Percentiles rank a stretch among this genome's conserved stretches.
Evolutionary conservation across 352 stramenopile species (phyloP).

Genomic region (Globisporangium yorkense): DNA sequence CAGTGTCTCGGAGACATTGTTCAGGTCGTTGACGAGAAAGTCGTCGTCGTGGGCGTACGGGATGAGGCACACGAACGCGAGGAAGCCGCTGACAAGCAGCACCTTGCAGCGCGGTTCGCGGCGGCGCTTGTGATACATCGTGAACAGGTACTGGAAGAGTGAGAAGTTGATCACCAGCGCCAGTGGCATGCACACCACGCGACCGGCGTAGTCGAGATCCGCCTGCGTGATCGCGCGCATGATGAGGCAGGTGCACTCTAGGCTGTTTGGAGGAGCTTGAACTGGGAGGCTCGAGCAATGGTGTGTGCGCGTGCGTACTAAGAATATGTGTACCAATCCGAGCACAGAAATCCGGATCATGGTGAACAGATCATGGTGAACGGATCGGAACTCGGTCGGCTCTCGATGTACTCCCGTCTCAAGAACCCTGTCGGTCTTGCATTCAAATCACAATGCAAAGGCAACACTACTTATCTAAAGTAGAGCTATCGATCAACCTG

Average conservation of each 20-base stretch:
- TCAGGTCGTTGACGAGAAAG: constrained; percentile 15
- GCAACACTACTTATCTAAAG: no score
- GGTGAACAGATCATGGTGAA: no score
- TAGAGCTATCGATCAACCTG: no score
- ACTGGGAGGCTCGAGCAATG: no score
- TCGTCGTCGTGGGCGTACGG: constrained; percentile 16
- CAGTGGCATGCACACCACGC: background rate
- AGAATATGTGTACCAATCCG: constrained; percentile 2
- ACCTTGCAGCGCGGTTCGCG: background rate
- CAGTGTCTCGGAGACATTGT: constrained; percentile 31
- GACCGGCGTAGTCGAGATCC: background rate
- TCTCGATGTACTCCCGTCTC: no score
- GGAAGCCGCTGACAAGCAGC: constrained; percentile 11
- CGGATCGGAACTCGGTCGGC: no score
- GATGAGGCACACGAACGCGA: constrained; percentile 16
- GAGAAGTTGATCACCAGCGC: constrained; percentile 27
- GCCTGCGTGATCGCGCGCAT: background rate
- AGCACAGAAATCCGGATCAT: constrained; percentile 24
- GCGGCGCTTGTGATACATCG: constrained; percentile 19
- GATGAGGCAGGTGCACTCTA: background rate
- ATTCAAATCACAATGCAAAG: no score
- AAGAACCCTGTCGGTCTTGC: no score
- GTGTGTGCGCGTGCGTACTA: constrained; percentile 9
- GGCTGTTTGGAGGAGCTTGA: no score
- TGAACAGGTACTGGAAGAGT: constrained; percentile 30